Evolutionary conservation across 345 rosid species (phyloP).

Genomic region (Mangifera indica): DNA sequence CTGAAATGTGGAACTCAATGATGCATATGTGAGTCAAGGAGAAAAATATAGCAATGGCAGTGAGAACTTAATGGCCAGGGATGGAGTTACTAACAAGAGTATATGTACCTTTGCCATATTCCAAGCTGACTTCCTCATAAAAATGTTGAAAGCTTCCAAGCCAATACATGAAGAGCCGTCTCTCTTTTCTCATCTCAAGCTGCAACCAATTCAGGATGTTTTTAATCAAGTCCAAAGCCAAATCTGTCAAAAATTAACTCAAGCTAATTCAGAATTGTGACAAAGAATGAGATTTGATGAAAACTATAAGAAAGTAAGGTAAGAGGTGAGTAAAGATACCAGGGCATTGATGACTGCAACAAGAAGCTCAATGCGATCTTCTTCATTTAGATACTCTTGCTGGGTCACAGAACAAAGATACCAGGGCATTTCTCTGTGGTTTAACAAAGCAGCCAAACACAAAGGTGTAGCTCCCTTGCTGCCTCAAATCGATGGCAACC

Average conservation of each 20-base stretch:
- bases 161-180: constrained; percentile 22
- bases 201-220: constrained; percentile 33
- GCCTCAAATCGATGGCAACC: constrained; percentile 29
- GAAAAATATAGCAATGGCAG: too few species aligned
- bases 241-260: constrained; percentile 26
- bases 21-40: too few species aligned
- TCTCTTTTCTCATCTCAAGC: constrained; percentile 22
- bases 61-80: too few species aligned
- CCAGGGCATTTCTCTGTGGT: constrained; percentile 26
- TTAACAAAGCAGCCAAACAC: constrained; percentile 34
- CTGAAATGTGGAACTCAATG: too few species aligned
- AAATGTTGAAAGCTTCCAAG: constrained; percentile 18
- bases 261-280: neutral
- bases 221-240: constrained; percentile 34
- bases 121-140: neutral
- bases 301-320: neutral
- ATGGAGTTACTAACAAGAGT: too few species aligned
- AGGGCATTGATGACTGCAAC: constrained; percentile 18
- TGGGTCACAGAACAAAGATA: constrained; percentile 14
- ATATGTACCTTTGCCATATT: constrained; percentile 19
- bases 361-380: constrained; percentile 19
- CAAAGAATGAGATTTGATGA: neutral
- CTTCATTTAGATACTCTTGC: constrained; percentile 12
- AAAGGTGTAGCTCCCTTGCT: constrained; percentile 33
- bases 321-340: constrained; percentile 8